A percentile compares a stretch with the other conserved stretches of the same genome.
Conservation (phyloP, 495 filamentous ascomycete species). For the Talaromyces nanjingensis region DNA sequence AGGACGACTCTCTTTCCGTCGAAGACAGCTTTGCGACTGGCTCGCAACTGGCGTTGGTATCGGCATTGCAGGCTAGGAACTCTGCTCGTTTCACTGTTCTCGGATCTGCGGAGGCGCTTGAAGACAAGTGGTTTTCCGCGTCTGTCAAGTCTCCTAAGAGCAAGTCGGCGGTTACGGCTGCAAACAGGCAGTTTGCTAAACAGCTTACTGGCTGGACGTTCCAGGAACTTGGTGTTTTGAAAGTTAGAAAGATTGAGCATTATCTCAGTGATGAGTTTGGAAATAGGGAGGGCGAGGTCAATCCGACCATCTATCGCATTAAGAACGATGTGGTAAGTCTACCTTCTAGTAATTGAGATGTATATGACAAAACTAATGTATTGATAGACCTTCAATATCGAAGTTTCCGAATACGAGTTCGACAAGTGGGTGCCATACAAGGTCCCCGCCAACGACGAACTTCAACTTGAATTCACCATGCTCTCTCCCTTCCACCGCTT, state of each 20-base stretch:
- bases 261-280: conserved; percentile 49
- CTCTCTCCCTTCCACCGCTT: conserved; percentile 97
- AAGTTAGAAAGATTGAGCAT: conserved; percentile 78
- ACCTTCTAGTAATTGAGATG: conserved; percentile 7
- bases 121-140: conserved; percentile 84
- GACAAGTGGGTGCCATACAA: conserved; percentile 67
- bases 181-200: conserved; percentile 80
- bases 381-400: conserved; percentile 73
- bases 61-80: conserved; percentile 83
- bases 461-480: conserved; percentile 98
- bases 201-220: conserved; percentile 85
- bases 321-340: conserved; percentile 91
- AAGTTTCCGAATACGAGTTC: conserved; percentile 73
- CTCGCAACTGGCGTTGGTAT: conserved; percentile 71
- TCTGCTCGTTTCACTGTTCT: conserved; percentile 84
- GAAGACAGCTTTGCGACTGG: conserved; percentile 83
- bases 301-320: conserved; percentile 88
- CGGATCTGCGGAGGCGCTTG: conserved; percentile 78
- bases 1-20: conserved; percentile 66
- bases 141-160: conserved; percentile 57
- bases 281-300: conserved; percentile 41
- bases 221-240: conserved; percentile 84
- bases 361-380: conserved; percentile 18
- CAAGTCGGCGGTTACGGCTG: conserved; percentile 51
- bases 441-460: conserved; percentile 56